Conservation (phyloP, 2,329 filamentous ascomycete genomes). For the Chaetomium globosum region DNA sequence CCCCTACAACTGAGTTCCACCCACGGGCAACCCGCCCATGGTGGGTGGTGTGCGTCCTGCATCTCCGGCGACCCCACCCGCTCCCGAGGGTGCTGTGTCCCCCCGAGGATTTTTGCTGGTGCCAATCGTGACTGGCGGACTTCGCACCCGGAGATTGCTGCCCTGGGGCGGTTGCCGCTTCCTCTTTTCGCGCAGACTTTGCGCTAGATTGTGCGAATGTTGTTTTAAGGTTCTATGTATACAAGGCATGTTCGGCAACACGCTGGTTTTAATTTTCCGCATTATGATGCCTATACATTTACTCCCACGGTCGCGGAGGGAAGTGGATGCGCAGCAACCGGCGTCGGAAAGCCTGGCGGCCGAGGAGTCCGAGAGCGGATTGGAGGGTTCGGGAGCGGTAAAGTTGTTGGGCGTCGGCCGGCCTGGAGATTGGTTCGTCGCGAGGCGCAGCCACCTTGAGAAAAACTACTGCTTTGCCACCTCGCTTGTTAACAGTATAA, state of each 20-base stretch:
- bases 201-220: not conserved
- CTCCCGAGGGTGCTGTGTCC: constrained; percentile 25
- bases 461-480: not conserved
- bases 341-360: constrained; percentile 24
- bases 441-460: constrained; percentile 13
- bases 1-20: constrained; percentile 15
- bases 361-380: constrained; percentile 24
- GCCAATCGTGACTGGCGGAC: constrained; percentile 8
- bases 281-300: not conserved
- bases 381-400: constrained; percentile 24
- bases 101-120: constrained; percentile 10
- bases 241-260: not conserved
- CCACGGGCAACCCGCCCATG: constrained; percentile 15
- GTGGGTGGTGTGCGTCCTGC: constrained; percentile 12
- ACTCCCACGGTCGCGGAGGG: not conserved
- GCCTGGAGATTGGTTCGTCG: constrained; percentile 2
- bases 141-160: constrained; percentile 21
- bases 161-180: not conserved
- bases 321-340: constrained; percentile 18
- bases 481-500: not conserved
- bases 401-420: constrained; percentile 8
- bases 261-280: not conserved
- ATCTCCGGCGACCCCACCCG: constrained; percentile 25
- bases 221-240: not conserved
- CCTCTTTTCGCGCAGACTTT: not conserved